Conservation (phyloP, 148 eudicot genomes). For the Nyssa sinensis region DNA sequence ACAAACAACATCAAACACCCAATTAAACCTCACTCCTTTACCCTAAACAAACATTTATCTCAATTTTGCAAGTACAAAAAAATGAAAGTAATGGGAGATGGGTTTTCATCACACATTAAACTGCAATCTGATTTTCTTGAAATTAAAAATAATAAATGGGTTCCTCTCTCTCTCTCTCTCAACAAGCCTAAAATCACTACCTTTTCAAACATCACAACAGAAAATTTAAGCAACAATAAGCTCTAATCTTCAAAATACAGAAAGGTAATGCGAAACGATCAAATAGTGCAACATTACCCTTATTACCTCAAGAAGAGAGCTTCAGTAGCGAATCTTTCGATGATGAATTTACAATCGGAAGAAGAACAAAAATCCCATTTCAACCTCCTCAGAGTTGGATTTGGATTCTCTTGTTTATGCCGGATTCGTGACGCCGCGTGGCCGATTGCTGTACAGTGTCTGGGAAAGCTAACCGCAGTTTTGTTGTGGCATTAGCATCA, state of each 20-base stretch:
- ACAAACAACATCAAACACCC: neutral
- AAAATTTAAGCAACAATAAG: neutral
- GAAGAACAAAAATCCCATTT: neutral
- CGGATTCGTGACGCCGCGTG: too few species aligned
- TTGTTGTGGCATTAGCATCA: too few species aligned
- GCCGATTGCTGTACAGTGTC: too few species aligned
- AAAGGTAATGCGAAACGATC: neutral
- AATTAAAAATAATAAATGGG: slow-evolving; percentile 5
- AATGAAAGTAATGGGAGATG: neutral
- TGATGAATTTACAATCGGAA: neutral
- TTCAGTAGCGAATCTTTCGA: neutral
- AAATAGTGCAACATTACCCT: neutral
- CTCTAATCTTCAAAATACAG: neutral
- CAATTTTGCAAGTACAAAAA: neutral
- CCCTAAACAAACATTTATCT: neutral
- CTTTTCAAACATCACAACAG: neutral
- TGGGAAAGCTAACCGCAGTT: too few species aligned
- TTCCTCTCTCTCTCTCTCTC: neutral
- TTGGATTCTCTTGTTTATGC: neutral
- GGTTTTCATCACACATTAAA: neutral
- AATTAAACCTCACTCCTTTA: too few species aligned
- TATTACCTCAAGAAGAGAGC: neutral
- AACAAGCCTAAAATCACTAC: neutral
- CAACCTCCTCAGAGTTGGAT: neutral
- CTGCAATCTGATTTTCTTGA: neutral